Evolutionary conservation across 2,329 filamentous ascomycete species (phyloP).

Genomic region (Ophiocordyceps robertsii): DNA sequence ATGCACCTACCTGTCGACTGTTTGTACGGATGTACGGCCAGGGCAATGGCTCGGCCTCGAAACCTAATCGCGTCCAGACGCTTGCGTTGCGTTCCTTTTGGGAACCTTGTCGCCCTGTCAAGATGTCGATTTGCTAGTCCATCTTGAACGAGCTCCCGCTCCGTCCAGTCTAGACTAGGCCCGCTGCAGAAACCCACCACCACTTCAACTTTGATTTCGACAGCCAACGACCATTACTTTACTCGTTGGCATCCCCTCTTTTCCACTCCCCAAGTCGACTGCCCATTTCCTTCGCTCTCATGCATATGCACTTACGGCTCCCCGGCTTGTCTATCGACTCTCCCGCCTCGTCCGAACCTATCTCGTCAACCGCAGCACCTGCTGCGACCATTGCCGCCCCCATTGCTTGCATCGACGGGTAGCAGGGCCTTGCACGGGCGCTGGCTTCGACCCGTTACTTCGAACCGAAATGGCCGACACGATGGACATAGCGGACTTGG

Average conservation of each 20-base stretch:
- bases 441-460: background rate
- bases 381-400: background rate
- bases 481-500: background rate
- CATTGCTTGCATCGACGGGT: background rate
- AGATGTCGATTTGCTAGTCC: background rate
- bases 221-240: too few relatives aligned
- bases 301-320: too few relatives aligned
- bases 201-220: too few relatives aligned
- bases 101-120: background rate
- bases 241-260: too few relatives aligned
- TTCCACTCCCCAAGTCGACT: too few relatives aligned
- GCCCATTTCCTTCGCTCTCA: too few relatives aligned
- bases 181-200: too few relatives aligned
- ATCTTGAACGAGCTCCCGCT: background rate
- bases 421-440: background rate
- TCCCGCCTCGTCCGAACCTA: background rate
- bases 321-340: too few relatives aligned
- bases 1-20: too few relatives aligned
- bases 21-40: background rate
- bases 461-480: conserved; percentile 12
- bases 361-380: background rate
- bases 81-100: background rate
- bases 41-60: background rate
- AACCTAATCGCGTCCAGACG: background rate
- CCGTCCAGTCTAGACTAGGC: too few relatives aligned